These are phyloP conservation scores for Mortierella sp. DNA, from an alignment of 371 early-diverging fungal genomes.

Conservation along the genomic window DNA sequence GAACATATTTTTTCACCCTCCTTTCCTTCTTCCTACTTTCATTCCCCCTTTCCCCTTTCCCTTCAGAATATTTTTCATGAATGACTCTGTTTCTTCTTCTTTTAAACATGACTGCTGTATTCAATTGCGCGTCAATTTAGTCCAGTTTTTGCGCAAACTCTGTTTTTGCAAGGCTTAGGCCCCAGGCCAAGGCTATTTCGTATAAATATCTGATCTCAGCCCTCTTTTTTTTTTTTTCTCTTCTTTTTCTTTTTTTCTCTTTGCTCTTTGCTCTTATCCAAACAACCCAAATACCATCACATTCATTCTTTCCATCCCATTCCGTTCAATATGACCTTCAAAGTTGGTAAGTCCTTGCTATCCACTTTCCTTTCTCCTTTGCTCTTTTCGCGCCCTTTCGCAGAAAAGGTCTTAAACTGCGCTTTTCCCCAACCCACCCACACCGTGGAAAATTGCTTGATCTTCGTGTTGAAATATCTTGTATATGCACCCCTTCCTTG, in stretches of 20 bases:
- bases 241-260: slow-evolving; percentile 9
- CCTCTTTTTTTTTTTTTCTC: background rate
- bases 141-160: background rate
- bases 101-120: too few species aligned
- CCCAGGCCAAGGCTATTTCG: slow-evolving; percentile 3
- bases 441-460: too few species aligned
- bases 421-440: too few species aligned
- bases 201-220: background rate
- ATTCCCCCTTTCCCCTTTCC: background rate
- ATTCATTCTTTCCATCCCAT: background rate
- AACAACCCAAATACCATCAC: slow-evolving; percentile 2
- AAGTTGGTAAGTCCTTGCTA: slow-evolving; percentile 27
- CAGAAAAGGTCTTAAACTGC: too few species aligned
- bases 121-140: too few species aligned
- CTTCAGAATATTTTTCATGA: too few species aligned
- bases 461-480: too few species aligned
- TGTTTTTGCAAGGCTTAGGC: slow-evolving; percentile 6
- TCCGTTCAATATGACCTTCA: slow-evolving; percentile 19
- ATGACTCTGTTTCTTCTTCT: too few species aligned
- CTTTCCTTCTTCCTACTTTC: background rate
- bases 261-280: slow-evolving; percentile 14
- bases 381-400: background rate
- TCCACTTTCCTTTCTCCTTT: background rate
- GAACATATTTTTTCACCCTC: background rate
- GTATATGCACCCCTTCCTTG: too few species aligned